Base-by-base conservation (phyloP, 1,139 yeast species). In the Ogataea hybrid region DNA sequence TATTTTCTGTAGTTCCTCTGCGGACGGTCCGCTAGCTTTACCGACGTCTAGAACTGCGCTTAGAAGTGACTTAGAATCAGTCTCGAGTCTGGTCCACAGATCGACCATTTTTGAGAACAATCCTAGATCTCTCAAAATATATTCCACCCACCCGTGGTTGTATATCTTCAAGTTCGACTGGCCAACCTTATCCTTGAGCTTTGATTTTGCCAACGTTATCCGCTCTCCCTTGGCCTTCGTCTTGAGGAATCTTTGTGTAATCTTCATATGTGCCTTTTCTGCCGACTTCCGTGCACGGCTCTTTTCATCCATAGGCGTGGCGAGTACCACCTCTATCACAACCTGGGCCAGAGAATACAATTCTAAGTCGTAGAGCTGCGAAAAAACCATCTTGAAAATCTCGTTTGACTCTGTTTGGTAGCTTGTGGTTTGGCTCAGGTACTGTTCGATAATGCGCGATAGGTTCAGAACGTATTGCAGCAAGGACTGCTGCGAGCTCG, bases 311-410 rank as follows among this genome's bases (percentile, higher is more conserved):
- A 32, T 12, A 2, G 42, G 35, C 3, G 37, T 16, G 4, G 37
- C 28, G 7, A 36, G 16, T 11, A 44, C 18, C 2, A 43, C 35
- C 6, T 42, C 42, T 18, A 48, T 14, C 5, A 47, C 29, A 11
- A 39, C 20, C 12, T 32, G 12, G 6, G 34, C 45, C 7, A 35
- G 35, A n/a, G 37, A 15, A 5, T 28, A 15, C 14, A 47, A 32
- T 18, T 35, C 30, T 21, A 44, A 41, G 14, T 44, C 46, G 35
- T 42, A 43, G 5, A 48, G 35, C 27, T 48, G 51, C 9, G 30
- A 11, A 22, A 42, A 48, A 7, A 48, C 36, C 10, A 28, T 14
- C 22, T 32, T 39, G 42, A 42, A 48, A 9, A 48, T 38, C 12
- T 31, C 35, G 31, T 35, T 39, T 2, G 39, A 21, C n/a, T 41